A percentile compares a stretch with the other conserved stretches of the same genome.
These are phyloP conservation scores for Aspergillus olivimuriae DNA, from an alignment of 495 filamentous ascomycete species.

Conservation along the genomic window DNA sequence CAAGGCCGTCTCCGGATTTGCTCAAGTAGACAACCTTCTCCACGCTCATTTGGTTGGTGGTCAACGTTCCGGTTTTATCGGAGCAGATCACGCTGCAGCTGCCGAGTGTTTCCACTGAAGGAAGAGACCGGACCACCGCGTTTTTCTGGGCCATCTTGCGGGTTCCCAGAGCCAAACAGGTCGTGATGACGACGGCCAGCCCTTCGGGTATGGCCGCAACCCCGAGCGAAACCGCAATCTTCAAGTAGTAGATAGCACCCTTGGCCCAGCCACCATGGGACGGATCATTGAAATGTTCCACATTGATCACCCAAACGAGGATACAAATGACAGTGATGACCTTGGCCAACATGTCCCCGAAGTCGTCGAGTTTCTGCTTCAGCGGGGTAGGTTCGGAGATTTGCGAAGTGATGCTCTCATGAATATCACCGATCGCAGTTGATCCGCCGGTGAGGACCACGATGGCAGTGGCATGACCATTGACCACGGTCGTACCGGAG, in stretches of 20 bases:
- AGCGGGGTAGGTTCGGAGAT: slow-evolving; percentile 96
- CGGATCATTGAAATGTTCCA: slow-evolving; percentile 91
- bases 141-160: slow-evolving; percentile 98
- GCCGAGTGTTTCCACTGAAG: slow-evolving; percentile 94
- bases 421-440: slow-evolving; percentile 97
- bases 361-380: slow-evolving; percentile 98
- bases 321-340: slow-evolving; percentile 97
- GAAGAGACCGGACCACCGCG: slow-evolving; percentile 89
- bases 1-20: slow-evolving; percentile 63
- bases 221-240: slow-evolving; percentile 98
- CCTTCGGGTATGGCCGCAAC: slow-evolving; percentile 98
- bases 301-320: slow-evolving; percentile 97
- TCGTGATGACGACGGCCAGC: slow-evolving; percentile 95
- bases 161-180: slow-evolving; percentile 90
- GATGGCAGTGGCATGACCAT: slow-evolving; percentile 85
- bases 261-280: slow-evolving; percentile 92
- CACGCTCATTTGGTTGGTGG: slow-evolving; percentile 99
- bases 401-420: slow-evolving; percentile 95
- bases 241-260: slow-evolving; percentile 98
- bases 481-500: slow-evolving; percentile 95
- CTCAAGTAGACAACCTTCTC: slow-evolving; percentile 83
- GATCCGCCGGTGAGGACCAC: slow-evolving; percentile 86
- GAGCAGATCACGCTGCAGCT: slow-evolving; percentile 99
- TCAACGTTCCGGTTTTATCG: slow-evolving; percentile 99
- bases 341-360: slow-evolving; percentile 93